phyloP scores from a whole-genome alignment of 345 rosid species.

The Aquilaria malaccensis region DNA sequence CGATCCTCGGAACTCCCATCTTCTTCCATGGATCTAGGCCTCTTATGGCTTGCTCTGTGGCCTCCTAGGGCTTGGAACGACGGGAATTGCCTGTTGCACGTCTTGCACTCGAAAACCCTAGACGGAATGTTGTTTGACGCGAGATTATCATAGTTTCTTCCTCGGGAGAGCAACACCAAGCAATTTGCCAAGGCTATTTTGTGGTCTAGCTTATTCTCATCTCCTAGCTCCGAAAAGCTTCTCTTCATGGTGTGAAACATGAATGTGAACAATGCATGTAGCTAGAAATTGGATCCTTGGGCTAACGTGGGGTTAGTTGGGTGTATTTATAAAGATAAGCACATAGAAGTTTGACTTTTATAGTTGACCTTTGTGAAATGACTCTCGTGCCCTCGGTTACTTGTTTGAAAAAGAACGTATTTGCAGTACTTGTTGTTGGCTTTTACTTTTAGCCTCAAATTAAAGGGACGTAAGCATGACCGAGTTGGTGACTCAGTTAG shows the following conservation, averaged over 20 bases:
- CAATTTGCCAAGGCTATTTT: conserved; percentile 46
- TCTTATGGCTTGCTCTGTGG: conserved; percentile 70
- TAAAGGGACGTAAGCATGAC: conserved; percentile 25
- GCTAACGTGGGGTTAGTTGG: not conserved
- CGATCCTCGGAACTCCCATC: conserved; percentile 9
- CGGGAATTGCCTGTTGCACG: conserved; percentile 49
- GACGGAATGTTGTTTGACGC: conserved; percentile 1
- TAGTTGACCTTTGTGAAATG: conserved; percentile 30
- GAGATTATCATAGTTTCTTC: conserved; percentile 3
- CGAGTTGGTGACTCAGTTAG: conserved; percentile 17
- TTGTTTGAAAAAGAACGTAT: conserved; percentile 1
- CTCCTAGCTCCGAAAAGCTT: conserved; percentile 16
- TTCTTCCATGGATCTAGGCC: conserved; percentile 26
- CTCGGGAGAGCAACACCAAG: conserved; percentile 41
- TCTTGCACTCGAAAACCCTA: conserved; percentile 65
- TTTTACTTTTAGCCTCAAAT: too few relatives aligned
- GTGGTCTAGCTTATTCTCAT: conserved; percentile 7
- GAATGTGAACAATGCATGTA: not conserved
- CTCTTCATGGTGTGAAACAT: conserved; percentile 35
- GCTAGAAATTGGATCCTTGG: not conserved
- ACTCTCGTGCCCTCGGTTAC: conserved; percentile 19
- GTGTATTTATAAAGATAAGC: conserved; percentile 18
- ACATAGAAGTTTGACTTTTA: conserved; percentile 15
- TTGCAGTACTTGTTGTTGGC: not conserved
- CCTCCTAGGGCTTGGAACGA: conserved; percentile 72